phyloP scores from a whole-genome alignment of 345 rosid species.

The Gossypium mustelinum region DNA sequence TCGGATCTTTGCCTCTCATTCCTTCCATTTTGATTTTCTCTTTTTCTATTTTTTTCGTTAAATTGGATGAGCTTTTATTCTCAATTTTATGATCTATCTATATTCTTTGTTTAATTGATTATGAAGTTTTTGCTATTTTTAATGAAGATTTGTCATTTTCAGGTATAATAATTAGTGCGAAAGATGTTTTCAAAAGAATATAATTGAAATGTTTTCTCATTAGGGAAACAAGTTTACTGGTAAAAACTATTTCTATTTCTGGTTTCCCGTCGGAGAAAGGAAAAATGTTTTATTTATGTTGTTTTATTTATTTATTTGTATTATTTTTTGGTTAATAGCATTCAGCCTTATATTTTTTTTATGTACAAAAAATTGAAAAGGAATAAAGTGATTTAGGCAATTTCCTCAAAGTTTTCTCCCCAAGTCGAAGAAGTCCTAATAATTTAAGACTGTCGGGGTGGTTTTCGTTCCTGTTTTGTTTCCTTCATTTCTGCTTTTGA shows the following conservation, averaged over 20 bases:
- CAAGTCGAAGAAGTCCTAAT: neutral
- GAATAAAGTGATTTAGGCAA: neutral
- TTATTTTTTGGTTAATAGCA: neutral
- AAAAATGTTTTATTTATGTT: neutral
- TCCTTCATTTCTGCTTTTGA: conserved; percentile 1
- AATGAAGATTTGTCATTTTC: neutral
- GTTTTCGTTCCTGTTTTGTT: neutral
- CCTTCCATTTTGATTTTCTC: neutral
- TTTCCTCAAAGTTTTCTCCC: neutral
- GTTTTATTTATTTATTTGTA: neutral
- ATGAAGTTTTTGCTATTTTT: neutral
- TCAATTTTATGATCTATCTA: neutral
- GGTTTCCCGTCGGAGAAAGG: neutral
- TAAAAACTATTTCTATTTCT: neutral
- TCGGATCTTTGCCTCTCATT: neutral
- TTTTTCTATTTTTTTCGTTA: neutral
- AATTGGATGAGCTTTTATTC: neutral
- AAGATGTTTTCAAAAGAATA: neutral
- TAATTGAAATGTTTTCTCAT: neutral
- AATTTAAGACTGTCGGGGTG: neutral
- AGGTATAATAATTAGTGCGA: neutral
- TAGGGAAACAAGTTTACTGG: neutral
- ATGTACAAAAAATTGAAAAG: neutral
- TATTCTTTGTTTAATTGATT: neutral
- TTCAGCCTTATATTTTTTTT: neutral